These are phyloP conservation scores for Saitozyma sp. DNA, from an alignment of 768 basidiomycete genomes.

Conservation along the genomic window DNA sequence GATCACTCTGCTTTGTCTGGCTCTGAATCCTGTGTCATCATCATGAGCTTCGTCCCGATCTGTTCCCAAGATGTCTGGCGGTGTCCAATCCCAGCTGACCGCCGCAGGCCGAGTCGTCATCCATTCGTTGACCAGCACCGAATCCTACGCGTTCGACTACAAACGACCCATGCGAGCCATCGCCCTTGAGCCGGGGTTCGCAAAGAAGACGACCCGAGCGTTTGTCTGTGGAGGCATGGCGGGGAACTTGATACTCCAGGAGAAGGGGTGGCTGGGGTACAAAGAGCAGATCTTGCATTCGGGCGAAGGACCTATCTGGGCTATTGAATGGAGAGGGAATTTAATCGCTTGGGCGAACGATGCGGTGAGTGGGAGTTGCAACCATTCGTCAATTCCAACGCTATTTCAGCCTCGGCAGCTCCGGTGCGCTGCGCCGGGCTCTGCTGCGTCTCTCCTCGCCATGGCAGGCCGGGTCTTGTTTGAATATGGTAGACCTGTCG, in stretches of 20 bases:
- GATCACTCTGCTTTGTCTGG: not conserved
- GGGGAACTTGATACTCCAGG: conserved; percentile 78
- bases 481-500: not conserved
- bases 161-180: conserved; percentile 88
- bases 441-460: too few species aligned
- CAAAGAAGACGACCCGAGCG: conserved; percentile 70
- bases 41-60: too few species aligned
- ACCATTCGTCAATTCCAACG: too few species aligned
- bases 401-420: too few species aligned
- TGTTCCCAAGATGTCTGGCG: not conserved
- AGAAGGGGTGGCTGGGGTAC: conserved; percentile 95
- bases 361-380: conserved; percentile 59
- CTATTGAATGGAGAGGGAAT: conserved; percentile 76
- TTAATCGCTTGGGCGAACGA: conserved; percentile 98
- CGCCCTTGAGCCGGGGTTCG: conserved; percentile 86
- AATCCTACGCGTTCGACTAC: conserved; percentile 83
- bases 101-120: conserved; percentile 84
- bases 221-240: conserved; percentile 92
- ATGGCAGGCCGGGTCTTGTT: not conserved
- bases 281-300: conserved; percentile 79
- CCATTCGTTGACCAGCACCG: conserved; percentile 73
- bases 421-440: too few species aligned
- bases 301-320: conserved; percentile 94
- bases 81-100: conserved; percentile 6
- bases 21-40: not conserved